A percentile compares a stretch with the other conserved stretches of the same genome.
phyloP scores from a whole-genome alignment of 768 basidiomycete genomes.

The Kondoa subrosea region DNA sequence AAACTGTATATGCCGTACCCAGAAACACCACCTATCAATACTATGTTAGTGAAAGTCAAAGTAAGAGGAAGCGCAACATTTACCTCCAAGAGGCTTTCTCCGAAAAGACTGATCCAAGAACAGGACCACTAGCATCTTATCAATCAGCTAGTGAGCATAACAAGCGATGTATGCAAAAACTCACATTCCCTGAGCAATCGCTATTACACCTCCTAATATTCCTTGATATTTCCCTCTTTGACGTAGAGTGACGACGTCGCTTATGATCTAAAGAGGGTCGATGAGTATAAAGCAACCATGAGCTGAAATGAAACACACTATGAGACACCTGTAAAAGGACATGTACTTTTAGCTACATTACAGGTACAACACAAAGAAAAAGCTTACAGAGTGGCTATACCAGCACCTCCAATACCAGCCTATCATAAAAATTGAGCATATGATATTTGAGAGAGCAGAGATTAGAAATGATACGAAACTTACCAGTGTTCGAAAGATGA shows the following conservation, averaged over 20 bases:
- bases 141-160: not conserved
- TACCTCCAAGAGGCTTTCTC: conserved; percentile 5
- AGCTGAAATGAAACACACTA: not conserved
- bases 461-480: conserved; percentile 18
- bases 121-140: not conserved
- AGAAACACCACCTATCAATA: too few relatives aligned
- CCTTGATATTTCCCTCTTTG: conserved; percentile 20
- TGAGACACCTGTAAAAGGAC: not conserved
- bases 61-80: too few relatives aligned
- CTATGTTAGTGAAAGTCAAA: too few relatives aligned
- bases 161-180: not conserved
- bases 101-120: not conserved
- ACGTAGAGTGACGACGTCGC: too few relatives aligned
- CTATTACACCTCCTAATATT: conserved; percentile 17
- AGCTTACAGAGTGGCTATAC: conserved; percentile 18
- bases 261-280: too few relatives aligned
- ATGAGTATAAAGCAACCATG: too few relatives aligned
- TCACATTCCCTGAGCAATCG: conserved; percentile 1
- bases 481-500: conserved; percentile 21
- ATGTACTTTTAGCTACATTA: not conserved
- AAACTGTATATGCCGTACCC: too few relatives aligned
- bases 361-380: conserved; percentile 8
- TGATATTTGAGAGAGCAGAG: conserved; percentile 22
- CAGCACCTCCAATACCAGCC: conserved; percentile 20
- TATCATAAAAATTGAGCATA: too few relatives aligned